Evolutionary conservation across 768 basidiomycete species (phyloP).

Genomic region (Lactarius sanguifluus): DNA sequence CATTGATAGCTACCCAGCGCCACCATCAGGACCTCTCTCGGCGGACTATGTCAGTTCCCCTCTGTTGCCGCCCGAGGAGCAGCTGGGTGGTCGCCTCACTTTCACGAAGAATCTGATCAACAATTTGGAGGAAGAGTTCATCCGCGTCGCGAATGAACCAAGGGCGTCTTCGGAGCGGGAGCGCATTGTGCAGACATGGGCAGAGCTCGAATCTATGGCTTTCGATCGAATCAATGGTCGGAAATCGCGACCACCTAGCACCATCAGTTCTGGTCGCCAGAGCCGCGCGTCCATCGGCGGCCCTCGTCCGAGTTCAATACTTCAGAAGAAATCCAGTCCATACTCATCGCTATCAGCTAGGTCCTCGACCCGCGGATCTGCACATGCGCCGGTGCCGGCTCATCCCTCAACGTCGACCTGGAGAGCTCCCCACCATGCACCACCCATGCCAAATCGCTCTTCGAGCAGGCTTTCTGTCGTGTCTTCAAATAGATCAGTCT

Average conservation of each 20-base stretch:
- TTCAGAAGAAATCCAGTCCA: conserved; percentile 37
- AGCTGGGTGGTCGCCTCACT: conserved; percentile 57
- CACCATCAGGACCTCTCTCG: conserved; percentile 51
- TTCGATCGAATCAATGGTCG: conserved; percentile 60
- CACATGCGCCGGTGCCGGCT: conserved; percentile 44
- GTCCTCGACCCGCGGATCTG: conserved; percentile 32
- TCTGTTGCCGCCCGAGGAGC: conserved; percentile 59
- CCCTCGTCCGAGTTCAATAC: conserved; percentile 28
- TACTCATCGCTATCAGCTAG: conserved; percentile 44
- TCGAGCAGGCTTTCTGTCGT: conserved; percentile 58
- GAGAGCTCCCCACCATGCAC: conserved; percentile 49
- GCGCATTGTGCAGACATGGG: conserved; percentile 78
- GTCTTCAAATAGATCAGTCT: conserved; percentile 62
- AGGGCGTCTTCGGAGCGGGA: conserved; percentile 59
- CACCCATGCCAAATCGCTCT: conserved; percentile 44
- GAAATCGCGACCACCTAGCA: conserved; percentile 66
- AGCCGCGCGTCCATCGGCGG: conserved; percentile 49
- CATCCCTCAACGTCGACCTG: conserved; percentile 49
- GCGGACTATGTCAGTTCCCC: conserved; percentile 48
- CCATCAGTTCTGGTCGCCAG: conserved; percentile 60
- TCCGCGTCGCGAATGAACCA: conserved; percentile 52
- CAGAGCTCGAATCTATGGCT: conserved; percentile 79
- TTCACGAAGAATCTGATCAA: conserved; percentile 60
- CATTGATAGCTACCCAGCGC: conserved; percentile 76
- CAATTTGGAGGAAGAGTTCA: conserved; percentile 44